Base-by-base conservation (phyloP, 805 yeast genomes). In the Zygosaccharomyces gambellarensis region DNA sequence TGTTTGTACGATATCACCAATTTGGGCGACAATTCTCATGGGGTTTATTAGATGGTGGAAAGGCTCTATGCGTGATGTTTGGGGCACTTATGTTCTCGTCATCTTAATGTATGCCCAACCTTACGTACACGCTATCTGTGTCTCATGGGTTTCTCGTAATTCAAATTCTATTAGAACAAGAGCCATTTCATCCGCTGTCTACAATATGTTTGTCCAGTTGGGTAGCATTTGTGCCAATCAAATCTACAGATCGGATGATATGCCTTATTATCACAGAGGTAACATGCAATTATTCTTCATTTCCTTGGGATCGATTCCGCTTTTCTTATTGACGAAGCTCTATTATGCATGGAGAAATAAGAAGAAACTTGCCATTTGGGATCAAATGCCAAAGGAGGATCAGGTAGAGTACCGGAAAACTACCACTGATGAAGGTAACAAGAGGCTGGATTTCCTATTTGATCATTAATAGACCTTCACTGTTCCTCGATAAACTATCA, bases 121-220 rank as follows among this genome's bases (percentile, higher is more conserved):
- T 22, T 75, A 79, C 2, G 67, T 75, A 30, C 78, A 77, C 60
- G 79, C 85, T 1, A 68, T 82, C 43, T 70, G 77, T 54, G 82
- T 79, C 12, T 68, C 78, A 11, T 79, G 86, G 81, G 75, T 78
- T 45, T 82, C 89, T 0, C 62, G 77, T 34, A 84, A 83, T 57
- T 75, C 87, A 7, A 78, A 79, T 58, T 72, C 83, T 2, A 83
- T 85, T 29, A 68, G 80, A 34, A 70, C 78, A 5, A 70, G 90
- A 56, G 76, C 88, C 0, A 79, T 84, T 3, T 74, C 83, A 7
- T 78, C 87, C 0, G 81, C 89, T 0, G 47, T 83, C 39, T 81
- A 78, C 64, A 85, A 84, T 59, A 82, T 83, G 75, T 76, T 74
- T 62, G 79, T 77, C 3, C 90, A 84, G 63, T 69, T 78, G 0